Evolutionary conservation across 148 eudicot genomes (phyloP).

Genomic region (Rhododendron griersonianum): DNA sequence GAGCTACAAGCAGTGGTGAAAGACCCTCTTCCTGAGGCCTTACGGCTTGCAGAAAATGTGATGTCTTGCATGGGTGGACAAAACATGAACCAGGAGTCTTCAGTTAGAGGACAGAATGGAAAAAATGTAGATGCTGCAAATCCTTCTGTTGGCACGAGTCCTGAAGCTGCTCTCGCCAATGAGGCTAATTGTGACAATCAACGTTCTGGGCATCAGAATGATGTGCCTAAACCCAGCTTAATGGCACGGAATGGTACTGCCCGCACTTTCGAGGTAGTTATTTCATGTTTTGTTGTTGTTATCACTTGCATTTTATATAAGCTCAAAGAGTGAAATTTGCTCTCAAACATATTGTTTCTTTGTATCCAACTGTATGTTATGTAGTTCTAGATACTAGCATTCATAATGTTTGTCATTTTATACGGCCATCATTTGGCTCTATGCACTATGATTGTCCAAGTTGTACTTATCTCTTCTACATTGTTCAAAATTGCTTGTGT

Average conservation of each 20-base stretch:
- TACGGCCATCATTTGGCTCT: not conserved
- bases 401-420: not conserved
- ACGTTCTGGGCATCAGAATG: not conserved
- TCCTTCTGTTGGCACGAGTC: slow-evolving; percentile 3
- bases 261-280: slow-evolving; percentile 34
- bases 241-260: slow-evolving; percentile 51
- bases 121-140: slow-evolving; percentile 9
- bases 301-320: not conserved
- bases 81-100: slow-evolving; percentile 15
- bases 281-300: slow-evolving; percentile 9
- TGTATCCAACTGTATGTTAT: not conserved
- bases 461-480: not conserved
- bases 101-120: slow-evolving; percentile 5
- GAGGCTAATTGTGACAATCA: not conserved
- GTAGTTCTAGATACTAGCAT: not conserved
- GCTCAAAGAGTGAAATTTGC: not conserved
- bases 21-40: slow-evolving; percentile 55
- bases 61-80: slow-evolving; percentile 12
- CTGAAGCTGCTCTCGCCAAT: slow-evolving; percentile 17
- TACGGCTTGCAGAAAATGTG: slow-evolving; percentile 26
- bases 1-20: slow-evolving; percentile 46
- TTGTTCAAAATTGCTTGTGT: not conserved
- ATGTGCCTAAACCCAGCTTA: slow-evolving; percentile 37
- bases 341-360: not conserved
- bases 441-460: not conserved